Conservation (phyloP, 2,329 filamentous ascomycete species). For the Fusarium armeniacum region DNA sequence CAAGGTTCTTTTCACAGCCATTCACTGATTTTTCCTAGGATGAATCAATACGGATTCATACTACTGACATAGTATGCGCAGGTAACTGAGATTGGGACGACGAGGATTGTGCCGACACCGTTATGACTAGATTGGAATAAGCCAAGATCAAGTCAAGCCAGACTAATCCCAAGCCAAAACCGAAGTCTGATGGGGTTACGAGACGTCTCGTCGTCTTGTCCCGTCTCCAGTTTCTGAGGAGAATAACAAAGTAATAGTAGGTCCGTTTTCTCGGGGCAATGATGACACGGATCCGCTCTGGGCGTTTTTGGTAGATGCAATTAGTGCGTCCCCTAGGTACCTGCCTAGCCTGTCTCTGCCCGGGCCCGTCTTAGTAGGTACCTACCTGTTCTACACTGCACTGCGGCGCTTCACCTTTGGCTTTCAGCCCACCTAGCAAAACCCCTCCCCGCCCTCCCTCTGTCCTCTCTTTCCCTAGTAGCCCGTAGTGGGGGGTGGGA, state of each 20-base stretch:
- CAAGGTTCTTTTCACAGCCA: not conserved
- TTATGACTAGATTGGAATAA: conserved; percentile 26
- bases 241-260: not conserved
- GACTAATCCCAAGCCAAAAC: not conserved
- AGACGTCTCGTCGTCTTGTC: not conserved
- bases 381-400: not conserved
- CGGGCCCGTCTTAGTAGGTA: too few relatives aligned
- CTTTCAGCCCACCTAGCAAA: conserved; percentile 8
- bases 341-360: not conserved
- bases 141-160: conserved; percentile 1
- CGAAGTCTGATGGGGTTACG: not conserved
- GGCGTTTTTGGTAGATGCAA: conserved; percentile 26
- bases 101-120: conserved; percentile 14
- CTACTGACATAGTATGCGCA: not conserved
- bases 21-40: not conserved
- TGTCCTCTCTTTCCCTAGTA: not conserved
- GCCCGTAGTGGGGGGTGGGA: not conserved
- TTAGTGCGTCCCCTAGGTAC: conserved; percentile 1
- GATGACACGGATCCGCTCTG: conserved; percentile 37
- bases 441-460: not conserved
- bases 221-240: not conserved
- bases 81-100: not conserved
- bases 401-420: conserved; percentile 2
- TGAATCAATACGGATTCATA: not conserved
- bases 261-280: conserved; percentile 10